Evolutionary conservation across 345 rosid genomes (phyloP).

Genomic region (Brassica incana): DNA sequence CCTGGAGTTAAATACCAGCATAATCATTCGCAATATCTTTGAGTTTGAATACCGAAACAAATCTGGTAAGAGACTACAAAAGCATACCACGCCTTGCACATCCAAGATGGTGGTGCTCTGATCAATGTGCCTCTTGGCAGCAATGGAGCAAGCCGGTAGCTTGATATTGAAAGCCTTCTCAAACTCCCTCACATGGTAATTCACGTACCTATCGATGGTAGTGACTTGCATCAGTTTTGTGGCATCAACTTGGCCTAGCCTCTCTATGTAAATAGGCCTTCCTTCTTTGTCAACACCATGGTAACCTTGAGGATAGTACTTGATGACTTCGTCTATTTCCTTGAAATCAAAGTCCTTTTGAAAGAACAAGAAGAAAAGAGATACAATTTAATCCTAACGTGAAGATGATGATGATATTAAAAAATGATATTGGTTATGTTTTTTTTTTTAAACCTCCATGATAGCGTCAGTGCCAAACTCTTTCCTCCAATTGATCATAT

Average conservation of each 20-base stretch:
- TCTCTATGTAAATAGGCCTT: slow-evolving; percentile 80
- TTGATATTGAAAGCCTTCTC: slow-evolving; percentile 73
- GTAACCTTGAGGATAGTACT: slow-evolving; percentile 87
- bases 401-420: not conserved
- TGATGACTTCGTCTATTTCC: slow-evolving; percentile 72
- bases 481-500: slow-evolving; percentile 86
- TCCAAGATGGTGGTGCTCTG: slow-evolving; percentile 96
- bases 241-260: slow-evolving; percentile 79
- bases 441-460: slow-evolving; percentile 53
- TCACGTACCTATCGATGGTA: slow-evolving; percentile 76
- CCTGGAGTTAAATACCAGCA: slow-evolving; percentile 42
- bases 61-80: slow-evolving; percentile 15
- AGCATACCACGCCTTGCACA: slow-evolving; percentile 93
- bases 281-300: slow-evolving; percentile 96
- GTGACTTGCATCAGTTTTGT: slow-evolving; percentile 87
- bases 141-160: slow-evolving; percentile 81
- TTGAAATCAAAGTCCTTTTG: slow-evolving; percentile 77
- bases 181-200: slow-evolving; percentile 87
- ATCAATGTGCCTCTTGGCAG: slow-evolving; percentile 77
- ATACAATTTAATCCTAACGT: not conserved
- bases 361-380: not conserved
- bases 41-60: not conserved
- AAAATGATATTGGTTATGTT: not conserved
- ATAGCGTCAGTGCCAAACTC: slow-evolving; percentile 78
- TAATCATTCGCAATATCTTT: not conserved